These are phyloP conservation scores for Colletotrichum sp. DNA, from an alignment of 2,329 filamentous ascomycete genomes.

Conservation along the genomic window DNA sequence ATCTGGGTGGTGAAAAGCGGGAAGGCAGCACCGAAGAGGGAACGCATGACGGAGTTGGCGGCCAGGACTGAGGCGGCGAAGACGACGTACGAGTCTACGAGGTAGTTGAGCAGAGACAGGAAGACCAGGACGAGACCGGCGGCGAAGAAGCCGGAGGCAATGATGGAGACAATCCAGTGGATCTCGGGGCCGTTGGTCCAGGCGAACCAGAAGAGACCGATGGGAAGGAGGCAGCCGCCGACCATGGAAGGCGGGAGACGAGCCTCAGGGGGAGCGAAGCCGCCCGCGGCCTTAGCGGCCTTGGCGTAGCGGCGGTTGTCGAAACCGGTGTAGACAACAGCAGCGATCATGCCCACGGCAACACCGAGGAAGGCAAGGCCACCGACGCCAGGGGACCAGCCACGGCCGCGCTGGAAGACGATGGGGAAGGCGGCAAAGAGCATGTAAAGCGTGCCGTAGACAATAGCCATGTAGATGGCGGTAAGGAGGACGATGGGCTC, in stretches of 20 bases:
- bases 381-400: slow-evolving; percentile 63
- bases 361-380: slow-evolving; percentile 73
- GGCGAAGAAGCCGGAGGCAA: slow-evolving; percentile 36
- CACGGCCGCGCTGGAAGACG: slow-evolving; percentile 65
- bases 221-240: slow-evolving; percentile 57
- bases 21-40: slow-evolving; percentile 74
- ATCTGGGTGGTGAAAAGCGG: slow-evolving; percentile 71
- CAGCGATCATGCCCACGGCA: slow-evolving; percentile 66
- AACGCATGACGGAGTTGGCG: slow-evolving; percentile 73
- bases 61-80: slow-evolving; percentile 79
- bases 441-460: slow-evolving; percentile 63
- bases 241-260: slow-evolving; percentile 59
- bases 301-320: slow-evolving; percentile 48
- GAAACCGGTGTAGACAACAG: slow-evolving; percentile 51
- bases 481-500: slow-evolving; percentile 73
- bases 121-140: slow-evolving; percentile 56
- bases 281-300: slow-evolving; percentile 40
- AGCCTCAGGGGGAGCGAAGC: slow-evolving; percentile 61
- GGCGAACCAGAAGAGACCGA: slow-evolving; percentile 62
- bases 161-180: slow-evolving; percentile 52
- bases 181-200: slow-evolving; percentile 57
- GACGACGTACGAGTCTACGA: slow-evolving; percentile 62
- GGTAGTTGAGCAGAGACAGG: slow-evolving; percentile 56
- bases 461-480: slow-evolving; percentile 68
- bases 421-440: slow-evolving; percentile 67